Percentiles rank a stretch among this genome's conserved stretches.
Conservation (phyloP, 495 filamentous ascomycete species). For the Achaetomiella virescens region DNA sequence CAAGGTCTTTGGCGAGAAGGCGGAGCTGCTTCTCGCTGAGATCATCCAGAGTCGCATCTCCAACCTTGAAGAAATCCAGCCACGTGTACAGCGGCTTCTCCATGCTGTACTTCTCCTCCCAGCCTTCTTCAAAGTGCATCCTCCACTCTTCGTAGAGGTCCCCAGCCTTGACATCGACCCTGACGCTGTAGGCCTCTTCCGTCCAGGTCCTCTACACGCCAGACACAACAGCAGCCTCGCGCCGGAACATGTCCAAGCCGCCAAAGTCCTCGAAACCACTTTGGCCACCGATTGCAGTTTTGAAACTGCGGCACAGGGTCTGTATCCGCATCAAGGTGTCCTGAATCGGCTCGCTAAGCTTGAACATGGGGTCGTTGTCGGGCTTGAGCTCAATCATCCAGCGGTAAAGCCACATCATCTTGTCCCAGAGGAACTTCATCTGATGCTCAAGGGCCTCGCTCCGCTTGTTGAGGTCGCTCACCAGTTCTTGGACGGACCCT, state of each 20-base stretch:
- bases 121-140: not conserved
- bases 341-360: not conserved
- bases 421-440: conserved; percentile 17
- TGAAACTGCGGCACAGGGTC: not conserved
- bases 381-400: not conserved
- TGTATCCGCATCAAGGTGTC: not conserved
- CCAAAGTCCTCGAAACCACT: not conserved
- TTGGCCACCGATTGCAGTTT: not conserved
- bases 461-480: not conserved
- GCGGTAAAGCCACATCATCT: conserved; percentile 9
- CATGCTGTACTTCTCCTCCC: not conserved
- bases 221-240: not conserved
- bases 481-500: not conserved
- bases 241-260: not conserved
- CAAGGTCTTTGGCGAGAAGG: conserved; percentile 7
- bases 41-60: not conserved
- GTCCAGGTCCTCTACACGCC: not conserved
- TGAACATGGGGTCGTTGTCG: not conserved
- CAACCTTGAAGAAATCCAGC: conserved; percentile 11
- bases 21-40: not conserved
- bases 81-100: conserved; percentile 10
- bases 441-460: not conserved
- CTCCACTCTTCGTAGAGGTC: not conserved
- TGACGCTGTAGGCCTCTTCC: not conserved
- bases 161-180: not conserved